These are phyloP conservation scores for Paracoccidioides brasiliensis DNA, from an alignment of 2,329 filamentous ascomycete species.

Conservation along the genomic window DNA sequence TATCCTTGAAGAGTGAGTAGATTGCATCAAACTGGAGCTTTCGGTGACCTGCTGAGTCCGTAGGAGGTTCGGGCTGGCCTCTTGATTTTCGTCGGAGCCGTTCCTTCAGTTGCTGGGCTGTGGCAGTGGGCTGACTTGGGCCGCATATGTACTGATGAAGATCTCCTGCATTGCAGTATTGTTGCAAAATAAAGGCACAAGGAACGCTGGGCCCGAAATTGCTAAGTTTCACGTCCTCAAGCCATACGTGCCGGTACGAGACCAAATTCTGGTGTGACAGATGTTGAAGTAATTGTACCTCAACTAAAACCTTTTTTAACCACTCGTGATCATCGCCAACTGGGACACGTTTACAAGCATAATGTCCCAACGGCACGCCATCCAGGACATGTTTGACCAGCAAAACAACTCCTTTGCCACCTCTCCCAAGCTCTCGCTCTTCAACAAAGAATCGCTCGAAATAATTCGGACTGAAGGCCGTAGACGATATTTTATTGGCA, in stretches of 20 bases:
- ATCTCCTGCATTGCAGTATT: constrained; percentile 93
- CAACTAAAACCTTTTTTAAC: constrained; percentile 86
- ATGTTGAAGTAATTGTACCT: constrained; percentile 84
- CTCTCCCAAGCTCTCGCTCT: constrained; percentile 70
- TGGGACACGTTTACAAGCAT: constrained; percentile 92
- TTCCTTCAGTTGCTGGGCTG: constrained; percentile 78
- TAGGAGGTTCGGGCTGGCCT: constrained; percentile 54
- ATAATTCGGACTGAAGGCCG: constrained; percentile 84
- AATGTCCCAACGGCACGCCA: constrained; percentile 73
- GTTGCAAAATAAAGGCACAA: constrained; percentile 92
- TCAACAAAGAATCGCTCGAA: constrained; percentile 89
- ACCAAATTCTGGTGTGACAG: constrained; percentile 91
- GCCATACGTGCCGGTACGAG: constrained; percentile 93
- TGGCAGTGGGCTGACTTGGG: constrained; percentile 45
- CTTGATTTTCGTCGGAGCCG: constrained; percentile 71
- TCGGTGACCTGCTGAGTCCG: constrained; percentile 39
- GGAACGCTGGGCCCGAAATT: constrained; percentile 83
- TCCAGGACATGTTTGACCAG: constrained; percentile 90
- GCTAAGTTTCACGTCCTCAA: constrained; percentile 74
- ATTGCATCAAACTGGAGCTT: constrained; percentile 75
- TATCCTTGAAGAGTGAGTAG: constrained; percentile 91
- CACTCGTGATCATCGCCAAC: constrained; percentile 90
- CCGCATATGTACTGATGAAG: constrained; percentile 77
- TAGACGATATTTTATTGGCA: constrained; percentile 53
- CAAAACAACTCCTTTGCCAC: constrained; percentile 87